phyloP scores from a whole-genome alignment of 2,329 filamentous ascomycete species.

The Fonsecaea erecta region DNA sequence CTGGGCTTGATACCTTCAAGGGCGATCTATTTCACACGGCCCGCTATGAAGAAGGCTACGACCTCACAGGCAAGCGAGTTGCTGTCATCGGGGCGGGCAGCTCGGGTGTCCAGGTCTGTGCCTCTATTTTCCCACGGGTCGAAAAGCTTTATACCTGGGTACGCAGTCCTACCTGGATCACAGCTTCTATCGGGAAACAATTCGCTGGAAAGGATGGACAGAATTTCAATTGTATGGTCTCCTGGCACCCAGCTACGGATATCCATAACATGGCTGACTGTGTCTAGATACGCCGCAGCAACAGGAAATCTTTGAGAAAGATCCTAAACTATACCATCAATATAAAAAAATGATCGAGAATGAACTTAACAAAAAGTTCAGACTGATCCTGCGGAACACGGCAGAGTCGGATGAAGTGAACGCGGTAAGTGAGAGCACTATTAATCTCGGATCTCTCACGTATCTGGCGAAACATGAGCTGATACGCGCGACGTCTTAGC shows the following conservation, averaged over 20 bases:
- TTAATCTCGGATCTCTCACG: too few relatives aligned
- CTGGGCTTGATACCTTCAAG: background rate
- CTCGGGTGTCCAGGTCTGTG: slow-evolving; percentile 59
- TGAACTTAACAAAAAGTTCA: slow-evolving; percentile 58
- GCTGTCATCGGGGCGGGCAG: slow-evolving; percentile 63
- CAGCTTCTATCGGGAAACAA: slow-evolving; percentile 21
- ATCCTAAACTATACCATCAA: slow-evolving; percentile 39
- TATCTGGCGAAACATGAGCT: too few relatives aligned
- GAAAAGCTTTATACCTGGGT: slow-evolving; percentile 35
- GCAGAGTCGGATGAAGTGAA: too few relatives aligned
- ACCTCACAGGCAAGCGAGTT: slow-evolving; percentile 54
- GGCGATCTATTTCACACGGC: slow-evolving; percentile 36
- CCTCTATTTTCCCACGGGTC: slow-evolving; percentile 49
- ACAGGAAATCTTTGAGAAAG: too few relatives aligned
- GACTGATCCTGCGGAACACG: slow-evolving; percentile 30
- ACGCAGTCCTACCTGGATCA: slow-evolving; percentile 28
- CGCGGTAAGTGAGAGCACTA: too few relatives aligned
- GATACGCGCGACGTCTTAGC: too few relatives aligned
- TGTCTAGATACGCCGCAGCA: background rate
- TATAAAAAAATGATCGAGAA: slow-evolving; percentile 55
- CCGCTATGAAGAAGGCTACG: slow-evolving; percentile 54
- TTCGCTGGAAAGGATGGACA: slow-evolving; percentile 14
- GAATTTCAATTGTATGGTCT: too few relatives aligned
- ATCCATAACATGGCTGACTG: too few relatives aligned
- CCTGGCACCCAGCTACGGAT: slow-evolving; percentile 27